Percentiles rank a stretch among this genome's conserved stretches.
Evolutionary conservation across 768 basidiomycete species (phyloP).

Genomic region (Russula sp.): DNA sequence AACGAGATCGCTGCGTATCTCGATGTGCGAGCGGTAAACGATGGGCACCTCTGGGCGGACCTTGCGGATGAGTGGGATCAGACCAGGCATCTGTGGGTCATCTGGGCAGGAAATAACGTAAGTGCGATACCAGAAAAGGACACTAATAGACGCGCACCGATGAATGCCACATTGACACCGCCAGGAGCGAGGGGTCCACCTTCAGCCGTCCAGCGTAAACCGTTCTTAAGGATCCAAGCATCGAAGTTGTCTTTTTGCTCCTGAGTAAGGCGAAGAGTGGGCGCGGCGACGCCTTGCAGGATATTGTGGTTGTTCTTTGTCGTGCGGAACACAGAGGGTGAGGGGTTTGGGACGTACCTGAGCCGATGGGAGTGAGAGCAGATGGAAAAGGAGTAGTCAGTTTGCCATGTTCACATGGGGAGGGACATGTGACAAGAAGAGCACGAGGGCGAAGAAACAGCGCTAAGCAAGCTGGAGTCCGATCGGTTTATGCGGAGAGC

Average conservation of each 20-base stretch:
- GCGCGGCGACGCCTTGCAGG: conserved; percentile 84
- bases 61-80: conserved; percentile 89
- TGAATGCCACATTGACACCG: conserved; percentile 83
- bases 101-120: conserved; percentile 36
- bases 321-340: conserved; percentile 85
- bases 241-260: conserved; percentile 77
- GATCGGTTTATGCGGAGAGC: not conserved
- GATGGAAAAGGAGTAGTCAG: conserved; percentile 18
- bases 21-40: conserved; percentile 92
- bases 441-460: not conserved
- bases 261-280: conserved; percentile 69
- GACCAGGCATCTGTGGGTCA: conserved; percentile 90
- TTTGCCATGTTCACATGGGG: not conserved
- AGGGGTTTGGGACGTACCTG: conserved; percentile 86
- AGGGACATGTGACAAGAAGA: conserved; percentile 3
- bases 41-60: conserved; percentile 81
- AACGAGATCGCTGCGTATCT: conserved; percentile 77
- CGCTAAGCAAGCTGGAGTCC: not conserved
- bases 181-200: conserved; percentile 80
- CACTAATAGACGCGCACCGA: conserved; percentile 44
- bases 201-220: conserved; percentile 78
- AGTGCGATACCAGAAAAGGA: not conserved
- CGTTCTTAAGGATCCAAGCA: conserved; percentile 87
- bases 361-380: not conserved
- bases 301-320: conserved; percentile 97